Percentiles rank a stretch among this genome's conserved stretches.
Evolutionary conservation across 345 rosid genomes (phyloP).

Genomic region (Gossypium australe): DNA sequence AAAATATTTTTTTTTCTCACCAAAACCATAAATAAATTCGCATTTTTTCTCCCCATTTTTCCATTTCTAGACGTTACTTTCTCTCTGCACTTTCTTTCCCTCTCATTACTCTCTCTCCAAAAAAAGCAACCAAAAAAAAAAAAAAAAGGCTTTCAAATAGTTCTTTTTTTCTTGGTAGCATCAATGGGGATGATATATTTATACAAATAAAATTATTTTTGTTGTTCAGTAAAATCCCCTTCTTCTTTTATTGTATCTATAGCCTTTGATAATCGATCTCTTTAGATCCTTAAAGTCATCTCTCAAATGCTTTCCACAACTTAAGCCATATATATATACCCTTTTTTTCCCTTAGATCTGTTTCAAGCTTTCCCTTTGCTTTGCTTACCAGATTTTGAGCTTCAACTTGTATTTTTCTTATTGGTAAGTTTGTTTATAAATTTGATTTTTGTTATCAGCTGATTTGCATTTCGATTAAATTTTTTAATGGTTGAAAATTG

Average conservation of each 20-base stretch:
- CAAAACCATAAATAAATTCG: background rate
- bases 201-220: background rate
- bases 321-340: background rate
- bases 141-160: too few species aligned
- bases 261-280: background rate
- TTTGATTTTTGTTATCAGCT: background rate
- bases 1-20: background rate
- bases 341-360: constrained; percentile 1
- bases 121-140: too few species aligned
- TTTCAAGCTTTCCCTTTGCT: background rate
- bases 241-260: background rate
- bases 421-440: background rate
- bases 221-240: background rate
- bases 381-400: background rate
- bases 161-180: constrained; percentile 14
- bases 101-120: background rate
- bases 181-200: constrained; percentile 11
- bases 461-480: background rate
- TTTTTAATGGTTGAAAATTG: background rate
- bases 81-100: background rate
- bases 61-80: constrained; percentile 11
- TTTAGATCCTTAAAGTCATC: background rate
- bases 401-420: background rate
- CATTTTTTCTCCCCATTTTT: constrained; percentile 1
- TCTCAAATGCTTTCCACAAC: background rate